Base-by-base conservation (phyloP, 1,284 basidiomycete genomes). In the Trichosporon faecale region DNA sequence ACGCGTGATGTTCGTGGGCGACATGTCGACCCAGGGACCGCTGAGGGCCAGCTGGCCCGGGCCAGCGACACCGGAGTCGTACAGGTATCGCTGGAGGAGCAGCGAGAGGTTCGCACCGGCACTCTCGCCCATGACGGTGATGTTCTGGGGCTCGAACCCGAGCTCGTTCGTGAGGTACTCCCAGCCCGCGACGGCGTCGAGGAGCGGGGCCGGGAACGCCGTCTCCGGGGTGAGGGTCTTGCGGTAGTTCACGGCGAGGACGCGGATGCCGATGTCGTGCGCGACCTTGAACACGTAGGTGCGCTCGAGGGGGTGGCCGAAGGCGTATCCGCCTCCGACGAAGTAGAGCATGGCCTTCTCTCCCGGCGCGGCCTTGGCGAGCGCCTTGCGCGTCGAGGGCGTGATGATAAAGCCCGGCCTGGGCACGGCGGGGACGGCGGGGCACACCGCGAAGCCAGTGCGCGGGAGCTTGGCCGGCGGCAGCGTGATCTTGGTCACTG, bases 141-240 rank as follows among this genome's bases (percentile, higher is more conserved):
- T 67, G 64, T 70, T 65, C 27, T 44, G 8, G 23, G 72, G 67
- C 25, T 27, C 46, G 21, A 70, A 73, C 3, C 69, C 69, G 21
- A 73, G 69, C 12, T 35, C 40, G 31, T 31, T 16, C 3, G 64
- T 66, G 3, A 68, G 63, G 66, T 73, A 73, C 21, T 69, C 49
- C 69, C 67, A 73, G 12, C 67, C 69, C 14, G 66, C 67, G 25
- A 73, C 68, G 9, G 69, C 69, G 64, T 73, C 72, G 67, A 70
- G 66, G 16, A 73, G 69, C 7, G 72, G 67, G 5, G 72, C 72
- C 16, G 72, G 72, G 64, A 69, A 73, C 2, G 72, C 52, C 7
- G 65, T 33, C 2, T 31, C n/a, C 1, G 33, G 23, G 0, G 61
- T 55, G 25, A 73, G 66, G 1, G 65, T 66, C 66, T 73, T 73